phyloP scores from a whole-genome alignment of 2,329 filamentous ascomycete genomes.

The Tolypocladium ovalisporum region DNA sequence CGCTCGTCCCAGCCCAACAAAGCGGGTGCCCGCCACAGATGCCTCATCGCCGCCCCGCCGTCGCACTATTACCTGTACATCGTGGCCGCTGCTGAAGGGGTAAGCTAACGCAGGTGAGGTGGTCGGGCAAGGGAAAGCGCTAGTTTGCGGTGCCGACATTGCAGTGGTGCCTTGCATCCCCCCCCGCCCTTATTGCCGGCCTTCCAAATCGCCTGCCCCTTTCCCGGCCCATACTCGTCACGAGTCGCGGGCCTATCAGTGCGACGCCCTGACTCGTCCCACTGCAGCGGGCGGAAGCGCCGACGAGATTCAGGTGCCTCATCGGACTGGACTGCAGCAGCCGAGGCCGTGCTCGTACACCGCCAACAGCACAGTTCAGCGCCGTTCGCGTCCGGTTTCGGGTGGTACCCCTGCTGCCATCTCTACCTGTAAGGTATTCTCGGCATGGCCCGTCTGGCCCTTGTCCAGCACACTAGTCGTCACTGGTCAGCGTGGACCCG shows the following conservation, averaged over 20 bases:
- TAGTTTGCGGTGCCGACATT: not conserved
- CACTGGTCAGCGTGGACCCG: not conserved
- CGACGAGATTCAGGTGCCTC: not conserved
- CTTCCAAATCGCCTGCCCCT: not conserved
- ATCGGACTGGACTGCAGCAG: not conserved
- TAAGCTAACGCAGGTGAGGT: too few relatives aligned
- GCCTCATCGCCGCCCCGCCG: too few relatives aligned
- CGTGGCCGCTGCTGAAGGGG: not conserved
- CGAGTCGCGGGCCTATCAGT: not conserved
- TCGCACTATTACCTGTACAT: too few relatives aligned
- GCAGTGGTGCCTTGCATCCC: not conserved
- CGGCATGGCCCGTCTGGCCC: not conserved
- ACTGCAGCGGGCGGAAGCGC: not conserved
- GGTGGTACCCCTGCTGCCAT: not conserved
- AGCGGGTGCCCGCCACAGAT: not conserved
- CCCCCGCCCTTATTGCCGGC: not conserved
- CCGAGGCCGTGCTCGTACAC: too few relatives aligned
- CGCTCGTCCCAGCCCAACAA: not conserved
- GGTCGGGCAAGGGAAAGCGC: not conserved
- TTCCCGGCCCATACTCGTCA: not conserved
- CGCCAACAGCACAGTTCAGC: not conserved
- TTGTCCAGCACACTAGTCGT: not conserved
- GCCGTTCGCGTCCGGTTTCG: not conserved
- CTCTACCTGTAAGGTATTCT: not conserved
- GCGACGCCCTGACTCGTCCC: not conserved